Evolutionary conservation across 23 red algal genomes (phyloP), one percentile per base, ranked within the genome.

Genomic region (Agarophyton chilense): DNA sequence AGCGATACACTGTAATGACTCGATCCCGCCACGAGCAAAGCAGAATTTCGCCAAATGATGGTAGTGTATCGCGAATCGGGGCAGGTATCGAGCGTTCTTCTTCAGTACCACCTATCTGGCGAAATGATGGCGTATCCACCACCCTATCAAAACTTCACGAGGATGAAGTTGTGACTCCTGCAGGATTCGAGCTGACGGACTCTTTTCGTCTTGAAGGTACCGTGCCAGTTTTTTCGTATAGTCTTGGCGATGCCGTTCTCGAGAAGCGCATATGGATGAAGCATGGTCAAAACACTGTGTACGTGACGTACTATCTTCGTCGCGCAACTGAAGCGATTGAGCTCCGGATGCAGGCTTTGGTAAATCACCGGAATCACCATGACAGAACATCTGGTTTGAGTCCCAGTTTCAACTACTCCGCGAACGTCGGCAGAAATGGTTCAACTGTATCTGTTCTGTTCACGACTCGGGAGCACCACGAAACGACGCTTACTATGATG

Each of bases 241-340:
- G 36, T 35, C 55, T 89, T 46, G 85, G 66, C 17, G 85, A 89
- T 38, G 85, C 85, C 38, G 51, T 77, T 17, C 54, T 89, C 18
- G 85, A 89, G 45, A 89, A 89, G 73, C 39, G 73, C 12, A n/a
- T 89, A 19, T 89, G 85, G 85, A 89, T 89, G 85, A 89, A 89
- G 41, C 85, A 89, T 52, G 85, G 85, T 26, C 85, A 89, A 71
- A 89, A 89, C 36, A 89, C 85, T 10, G 85, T 89, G 10, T 89
- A 89, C 54, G 85, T 89, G 2, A 89, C 73, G 4, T 89, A 89
- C 35, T 71, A 72, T 49, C 60, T 89, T 32, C 67, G 71, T n/a
- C 66, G 85, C 10, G 85, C 85, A 5, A 49, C 71, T 4, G 66
- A 89, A 40, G 85, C 85, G 12, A 78, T 89, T 63, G 70, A 89